Conservation (phyloP, 1,139 yeast genomes). For the Debaryomycetaceae sp. region DNA sequence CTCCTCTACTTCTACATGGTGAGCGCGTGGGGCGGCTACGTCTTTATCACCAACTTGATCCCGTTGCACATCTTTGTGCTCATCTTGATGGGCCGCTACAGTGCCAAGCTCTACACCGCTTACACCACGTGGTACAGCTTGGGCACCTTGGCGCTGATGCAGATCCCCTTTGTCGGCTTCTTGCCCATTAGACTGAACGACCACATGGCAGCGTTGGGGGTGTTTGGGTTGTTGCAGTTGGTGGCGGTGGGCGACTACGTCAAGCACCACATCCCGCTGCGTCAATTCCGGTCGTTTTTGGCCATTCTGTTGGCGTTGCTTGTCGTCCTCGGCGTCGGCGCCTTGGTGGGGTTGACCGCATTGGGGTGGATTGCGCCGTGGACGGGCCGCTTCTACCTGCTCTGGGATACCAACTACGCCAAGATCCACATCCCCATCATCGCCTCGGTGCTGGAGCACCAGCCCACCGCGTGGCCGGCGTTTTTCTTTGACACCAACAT, state of each 20-base stretch:
- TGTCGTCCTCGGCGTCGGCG: conserved; percentile 60
- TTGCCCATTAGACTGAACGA: conserved; percentile 95
- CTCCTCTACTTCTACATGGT: conserved; percentile 96
- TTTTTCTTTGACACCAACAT: conserved; percentile 92
- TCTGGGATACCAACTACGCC: conserved; percentile 98
- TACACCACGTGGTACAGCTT: conserved; percentile 96
- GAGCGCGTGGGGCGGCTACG: conserved; percentile 99
- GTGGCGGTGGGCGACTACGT: conserved; percentile 85
- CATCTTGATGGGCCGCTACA: conserved; percentile 91
- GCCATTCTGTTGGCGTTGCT: conserved; percentile 54
- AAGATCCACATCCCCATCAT: conserved; percentile 97
- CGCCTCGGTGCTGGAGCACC: conserved; percentile 98
- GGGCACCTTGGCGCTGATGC: conserved; percentile 98
- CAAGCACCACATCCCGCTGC: conserved; percentile 65
- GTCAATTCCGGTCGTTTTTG: conserved; percentile 73
- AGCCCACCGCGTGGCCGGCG: conserved; percentile 99
- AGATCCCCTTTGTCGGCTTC: conserved; percentile 97
- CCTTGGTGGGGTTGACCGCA: conserved; percentile 75
- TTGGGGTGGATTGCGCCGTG: conserved; percentile 97
- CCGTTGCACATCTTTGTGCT: conserved; percentile 93
- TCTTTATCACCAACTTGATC: conserved; percentile 93
- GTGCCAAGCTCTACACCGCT: conserved; percentile 77
- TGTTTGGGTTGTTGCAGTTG: conserved; percentile 89
- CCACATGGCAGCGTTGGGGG: conserved; percentile 98
- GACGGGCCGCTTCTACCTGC: conserved; percentile 98